phyloP scores from a whole-genome alignment of 495 filamentous ascomycete species.

The Penicillium ucsense region DNA sequence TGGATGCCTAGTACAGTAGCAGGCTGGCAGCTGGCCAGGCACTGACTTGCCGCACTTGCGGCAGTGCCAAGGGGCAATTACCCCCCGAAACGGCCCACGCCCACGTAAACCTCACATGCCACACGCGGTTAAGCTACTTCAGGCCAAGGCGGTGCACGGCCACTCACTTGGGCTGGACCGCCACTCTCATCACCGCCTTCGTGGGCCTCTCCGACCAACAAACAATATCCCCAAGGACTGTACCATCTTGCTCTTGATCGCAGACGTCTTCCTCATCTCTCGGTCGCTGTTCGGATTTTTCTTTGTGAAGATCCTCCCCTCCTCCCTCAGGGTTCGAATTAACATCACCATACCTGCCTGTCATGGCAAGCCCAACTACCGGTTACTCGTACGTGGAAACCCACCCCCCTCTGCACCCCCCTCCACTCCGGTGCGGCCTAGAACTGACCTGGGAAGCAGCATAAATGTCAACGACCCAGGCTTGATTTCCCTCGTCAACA shows the following conservation, averaged over 20 bases:
- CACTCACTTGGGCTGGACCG: constrained; percentile 5
- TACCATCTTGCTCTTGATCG: constrained; percentile 12
- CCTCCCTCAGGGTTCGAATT: constrained; percentile 5
- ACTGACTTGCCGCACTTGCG: no score
- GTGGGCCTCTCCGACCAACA: constrained; percentile 10
- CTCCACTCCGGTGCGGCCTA: constrained; percentile 18
- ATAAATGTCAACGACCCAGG: constrained; percentile 75
- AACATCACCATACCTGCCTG: constrained; percentile 21
- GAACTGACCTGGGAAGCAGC: constrained; percentile 32
- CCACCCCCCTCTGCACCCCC: constrained; percentile 15
- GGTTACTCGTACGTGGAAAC: constrained; percentile 37
- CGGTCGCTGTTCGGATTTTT: constrained; percentile 3
- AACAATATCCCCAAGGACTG: constrained; percentile 6
- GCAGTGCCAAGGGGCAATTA: no score
- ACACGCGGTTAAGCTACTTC: no score
- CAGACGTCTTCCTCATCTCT: constrained; percentile 1
- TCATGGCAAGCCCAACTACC: constrained; percentile 40
- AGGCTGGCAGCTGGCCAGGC: no score
- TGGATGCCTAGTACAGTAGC: no score
- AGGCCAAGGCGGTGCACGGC: not conserved
- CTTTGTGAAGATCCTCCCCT: not conserved
- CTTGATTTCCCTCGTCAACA: constrained; percentile 92
- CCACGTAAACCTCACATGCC: no score
- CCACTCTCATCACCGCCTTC: constrained; percentile 24
- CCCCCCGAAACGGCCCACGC: no score